phyloP scores from a whole-genome alignment of 2,329 filamentous ascomycete species.

The Waltergamsia citrina region DNA sequence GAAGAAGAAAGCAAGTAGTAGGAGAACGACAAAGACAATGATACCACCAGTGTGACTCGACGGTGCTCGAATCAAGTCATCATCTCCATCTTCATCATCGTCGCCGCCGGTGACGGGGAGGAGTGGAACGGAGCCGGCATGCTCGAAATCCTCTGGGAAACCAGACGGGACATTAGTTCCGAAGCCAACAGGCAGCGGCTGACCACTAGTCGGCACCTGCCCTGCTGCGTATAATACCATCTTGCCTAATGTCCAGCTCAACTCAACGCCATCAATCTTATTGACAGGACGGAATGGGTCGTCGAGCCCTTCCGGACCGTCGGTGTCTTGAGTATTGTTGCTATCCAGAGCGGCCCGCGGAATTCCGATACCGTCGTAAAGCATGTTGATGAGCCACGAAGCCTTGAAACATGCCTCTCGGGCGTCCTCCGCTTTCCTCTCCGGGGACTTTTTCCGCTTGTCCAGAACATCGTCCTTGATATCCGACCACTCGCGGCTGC shows the following conservation, averaged over 20 bases:
- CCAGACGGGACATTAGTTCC: slow-evolving; percentile 66
- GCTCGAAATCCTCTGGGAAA: slow-evolving; percentile 72
- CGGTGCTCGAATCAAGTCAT: slow-evolving; percentile 52
- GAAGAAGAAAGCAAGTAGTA: slow-evolving; percentile 61
- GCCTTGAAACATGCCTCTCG: slow-evolving; percentile 95
- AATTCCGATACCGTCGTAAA: slow-evolving; percentile 92
- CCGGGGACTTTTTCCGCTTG: slow-evolving; percentile 61
- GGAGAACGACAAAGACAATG: slow-evolving; percentile 65
- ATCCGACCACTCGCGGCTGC: slow-evolving; percentile 68
- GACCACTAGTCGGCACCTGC: slow-evolving; percentile 60
- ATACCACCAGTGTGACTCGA: slow-evolving; percentile 42
- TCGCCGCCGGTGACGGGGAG: slow-evolving; percentile 16
- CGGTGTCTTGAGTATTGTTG: slow-evolving; percentile 1
- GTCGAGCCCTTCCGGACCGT: slow-evolving; percentile 57
- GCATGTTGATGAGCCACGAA: slow-evolving; percentile 92
- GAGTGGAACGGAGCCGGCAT: slow-evolving; percentile 52
- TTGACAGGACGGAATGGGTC: slow-evolving; percentile 89
- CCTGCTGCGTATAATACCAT: slow-evolving; percentile 93
- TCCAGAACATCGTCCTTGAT: slow-evolving; percentile 57
- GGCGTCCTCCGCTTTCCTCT: slow-evolving; percentile 69
- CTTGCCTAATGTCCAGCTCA: slow-evolving; percentile 95
- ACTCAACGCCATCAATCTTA: slow-evolving; percentile 82
- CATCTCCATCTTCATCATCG: slow-evolving; percentile 41
- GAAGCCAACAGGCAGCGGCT: slow-evolving; percentile 72
- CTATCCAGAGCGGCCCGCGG: slow-evolving; percentile 74